Base-by-base conservation (phyloP, 371 early-diverging fungal genomes). In the Dinochytrium kinnereticum region DNA sequence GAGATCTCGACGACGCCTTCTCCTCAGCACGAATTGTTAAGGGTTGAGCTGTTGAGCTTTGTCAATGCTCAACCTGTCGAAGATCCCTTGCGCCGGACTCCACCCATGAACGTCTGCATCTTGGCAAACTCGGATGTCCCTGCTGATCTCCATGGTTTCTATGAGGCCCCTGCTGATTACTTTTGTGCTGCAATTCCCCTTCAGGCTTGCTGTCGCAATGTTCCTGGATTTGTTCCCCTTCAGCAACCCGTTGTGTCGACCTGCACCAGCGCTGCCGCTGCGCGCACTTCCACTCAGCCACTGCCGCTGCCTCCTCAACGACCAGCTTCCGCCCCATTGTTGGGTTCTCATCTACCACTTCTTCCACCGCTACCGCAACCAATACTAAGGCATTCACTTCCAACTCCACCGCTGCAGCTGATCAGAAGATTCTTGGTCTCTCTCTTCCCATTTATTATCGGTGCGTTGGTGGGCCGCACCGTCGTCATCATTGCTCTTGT, bases 401-500 rank as follows among this genome's bases (percentile, higher is more conserved):
- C 69, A 2, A 26, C 30, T 7, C 50, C 53, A 7, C 17, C 34
- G 19, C 66, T 19, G 33, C 17, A 38, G n/a, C 40, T 33, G 44
- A 36, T n/a, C 37, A 10, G 26, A 66, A 36, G 15, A 66, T 66
- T 21, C 30, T 66, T 30, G 39, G 51, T 17, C 15, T 68, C 17
- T 10, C 17, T 28, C 36, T 33, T 40, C 50, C 69, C 69, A 33
- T 53, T 53, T 68, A n/a, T 68, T 49, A 53, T 49, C 53, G 51
- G 40, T n/a, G 51, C 40, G 24, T 30, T 36, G 3, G 44, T 68
- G 33, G 50, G 40, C 28, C 24, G 50, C 17, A 15, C 44, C 21
- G 69, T 68, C 19, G 36, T 68, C 69, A 19, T 66, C 40, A 64
- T 37, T 31, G 66, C 66, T 17, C 5, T 66, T 17, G 28, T 49